Evolutionary conservation across 257 asterid genomes (phyloP).

Genomic region (Solanum corneliomulleri): DNA sequence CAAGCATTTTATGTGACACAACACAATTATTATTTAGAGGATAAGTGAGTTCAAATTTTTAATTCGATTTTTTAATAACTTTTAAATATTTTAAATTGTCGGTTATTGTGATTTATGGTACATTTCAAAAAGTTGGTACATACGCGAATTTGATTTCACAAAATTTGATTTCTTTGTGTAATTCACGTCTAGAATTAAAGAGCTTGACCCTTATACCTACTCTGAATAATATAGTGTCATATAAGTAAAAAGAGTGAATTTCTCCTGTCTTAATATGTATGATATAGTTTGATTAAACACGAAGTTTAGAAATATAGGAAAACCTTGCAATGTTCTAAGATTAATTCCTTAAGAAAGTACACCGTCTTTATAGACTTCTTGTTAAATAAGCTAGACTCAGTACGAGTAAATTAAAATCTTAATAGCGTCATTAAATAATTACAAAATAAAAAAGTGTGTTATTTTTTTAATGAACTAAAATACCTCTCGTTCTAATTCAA

Average conservation of each 20-base stretch:
- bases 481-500: not conserved
- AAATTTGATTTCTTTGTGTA: not conserved
- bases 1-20: not conserved
- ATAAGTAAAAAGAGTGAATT: not conserved
- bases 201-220: not conserved
- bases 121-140: not conserved
- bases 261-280: not conserved
- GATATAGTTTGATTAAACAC: not conserved
- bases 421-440: not conserved
- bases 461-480: not conserved
- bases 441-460: not conserved
- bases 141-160: not conserved
- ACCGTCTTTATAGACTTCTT: not conserved
- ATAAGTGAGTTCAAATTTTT: not conserved
- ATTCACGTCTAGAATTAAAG: not conserved
- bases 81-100: not conserved
- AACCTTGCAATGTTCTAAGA: not conserved
- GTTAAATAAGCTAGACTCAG: not conserved
- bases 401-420: not conserved
- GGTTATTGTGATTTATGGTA: not conserved
- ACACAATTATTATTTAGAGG: not conserved
- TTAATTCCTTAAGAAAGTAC: not conserved
- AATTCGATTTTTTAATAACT: fast-evolving
- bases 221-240: not conserved
- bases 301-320: not conserved